phyloP scores from a whole-genome alignment of 805 yeast species.

The Saccharomycopsis sp. region DNA sequence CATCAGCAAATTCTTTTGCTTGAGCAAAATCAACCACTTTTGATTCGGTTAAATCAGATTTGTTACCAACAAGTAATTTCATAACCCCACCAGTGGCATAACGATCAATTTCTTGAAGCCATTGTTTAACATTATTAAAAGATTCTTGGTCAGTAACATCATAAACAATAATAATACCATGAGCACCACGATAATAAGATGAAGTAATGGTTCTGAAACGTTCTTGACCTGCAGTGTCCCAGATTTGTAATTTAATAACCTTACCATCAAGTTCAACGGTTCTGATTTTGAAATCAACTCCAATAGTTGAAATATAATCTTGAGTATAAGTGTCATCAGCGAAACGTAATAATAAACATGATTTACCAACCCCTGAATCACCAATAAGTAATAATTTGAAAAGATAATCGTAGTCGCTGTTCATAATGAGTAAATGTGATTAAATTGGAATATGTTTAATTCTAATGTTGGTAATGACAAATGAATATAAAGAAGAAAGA shows the following conservation, averaged over 20 bases:
- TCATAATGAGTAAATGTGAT: too few relatives aligned
- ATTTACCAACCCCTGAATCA: constrained; percentile 86
- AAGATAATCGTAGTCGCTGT: constrained; percentile 94
- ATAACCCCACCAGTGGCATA: constrained; percentile 97
- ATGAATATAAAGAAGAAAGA: too few relatives aligned
- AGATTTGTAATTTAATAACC: constrained; percentile 93
- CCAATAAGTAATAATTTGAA: constrained; percentile 93
- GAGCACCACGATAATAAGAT: constrained; percentile 96
- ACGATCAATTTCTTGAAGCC: constrained; percentile 98
- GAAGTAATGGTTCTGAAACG: constrained; percentile 96
- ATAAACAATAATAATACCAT: constrained; percentile 94
- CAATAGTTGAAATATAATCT: constrained; percentile 92
- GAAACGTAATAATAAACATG: constrained; percentile 84
- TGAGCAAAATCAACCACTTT: constrained; percentile 92
- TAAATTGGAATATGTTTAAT: too few relatives aligned
- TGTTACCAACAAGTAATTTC: constrained; percentile 93
- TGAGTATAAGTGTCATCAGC: constrained; percentile 97
- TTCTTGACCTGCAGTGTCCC: constrained; percentile 99
- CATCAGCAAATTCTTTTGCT: constrained; percentile 96
- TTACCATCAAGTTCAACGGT: constrained; percentile 93
- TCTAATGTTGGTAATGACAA: too few relatives aligned
- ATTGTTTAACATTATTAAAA: constrained; percentile 92
- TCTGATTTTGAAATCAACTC: constrained; percentile 87
- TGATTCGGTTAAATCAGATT: constrained; percentile 88
- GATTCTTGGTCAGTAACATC: constrained; percentile 97